Base-by-base conservation (phyloP, 257 asterid species). In the Przewalskia tangutica region DNA sequence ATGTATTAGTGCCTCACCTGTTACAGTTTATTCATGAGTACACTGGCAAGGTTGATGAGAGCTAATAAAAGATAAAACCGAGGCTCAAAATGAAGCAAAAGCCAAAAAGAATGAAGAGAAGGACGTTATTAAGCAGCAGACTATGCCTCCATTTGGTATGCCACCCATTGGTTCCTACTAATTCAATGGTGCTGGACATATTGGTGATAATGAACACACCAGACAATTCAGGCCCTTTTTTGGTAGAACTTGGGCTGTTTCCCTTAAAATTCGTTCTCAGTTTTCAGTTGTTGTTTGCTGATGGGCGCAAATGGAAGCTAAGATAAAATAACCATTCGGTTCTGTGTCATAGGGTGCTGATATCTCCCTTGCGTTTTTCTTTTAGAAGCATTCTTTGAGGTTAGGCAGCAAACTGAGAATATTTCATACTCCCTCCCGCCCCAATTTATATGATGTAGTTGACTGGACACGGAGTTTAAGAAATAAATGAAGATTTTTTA, bases 11-110 rank as follows among this genome's bases (percentile, higher is more conserved):
- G 56, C 56, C 56, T 0, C 13, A 51, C 56, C 17, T 51, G 4
- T 51, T 82, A 83, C 86, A 90, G 93, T 90, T 90, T 81, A 90
- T 90, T 85, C 88, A 90, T 17, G 93, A 90, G 73, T 90, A 90
- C 87, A 83, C 87, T 20, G 93, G 91, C 82, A 84, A 88, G 81
- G 93, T 89, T 67, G 93, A 90, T 79, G 32, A 27, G 93, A 90
- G 78, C 85, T 90, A 78, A 86, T 90, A 66, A 90, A 88, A 87
- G 84, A 86, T 86, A 90, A 86, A 82, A 87, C 87, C 23, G 91
- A 90, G 82, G 83, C 90, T 65, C 50, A 82, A 82, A 90, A 87
- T 9, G 91, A 90, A 86, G 91, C 64, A 85, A 89, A 84, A 87
- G 91, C 90, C 16, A 90, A 89, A 82, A 89, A 88, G 70, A 79